phyloP scores from a whole-genome alignment of 2,329 filamentous ascomycete genomes.

The Lecanosticta acicola region DNA sequence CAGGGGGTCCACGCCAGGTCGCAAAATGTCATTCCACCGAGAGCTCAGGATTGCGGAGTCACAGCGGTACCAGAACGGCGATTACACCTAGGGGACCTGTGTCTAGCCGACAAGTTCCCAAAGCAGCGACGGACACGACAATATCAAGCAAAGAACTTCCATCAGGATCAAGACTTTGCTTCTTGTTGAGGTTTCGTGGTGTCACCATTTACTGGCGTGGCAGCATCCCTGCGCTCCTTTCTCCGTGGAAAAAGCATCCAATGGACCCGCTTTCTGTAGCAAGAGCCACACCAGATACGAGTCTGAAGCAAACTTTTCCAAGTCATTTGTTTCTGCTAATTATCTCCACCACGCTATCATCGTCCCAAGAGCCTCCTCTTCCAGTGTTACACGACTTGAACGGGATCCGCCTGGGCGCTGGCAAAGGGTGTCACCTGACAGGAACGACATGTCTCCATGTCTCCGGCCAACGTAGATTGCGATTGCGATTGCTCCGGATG shows the following conservation, averaged over 20 bases:
- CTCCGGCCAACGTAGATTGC: no score
- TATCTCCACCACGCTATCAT: no score
- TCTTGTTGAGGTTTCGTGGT: no score
- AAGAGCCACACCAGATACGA: no score
- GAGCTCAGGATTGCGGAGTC: not conserved
- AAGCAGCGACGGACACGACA: not conserved
- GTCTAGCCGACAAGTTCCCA: not conserved
- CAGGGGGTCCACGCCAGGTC: not conserved
- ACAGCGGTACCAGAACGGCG: not conserved
- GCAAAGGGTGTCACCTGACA: constrained; percentile 13
- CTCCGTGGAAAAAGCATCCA: no score
- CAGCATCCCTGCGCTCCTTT: no score
- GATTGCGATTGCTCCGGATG: no score
- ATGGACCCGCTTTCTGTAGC: no score
- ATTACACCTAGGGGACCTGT: not conserved
- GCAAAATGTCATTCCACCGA: not conserved
- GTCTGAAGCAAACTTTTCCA: no score
- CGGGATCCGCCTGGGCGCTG: not conserved
- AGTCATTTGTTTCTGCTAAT: no score
- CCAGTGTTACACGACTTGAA: not conserved
- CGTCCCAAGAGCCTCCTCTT: no score
- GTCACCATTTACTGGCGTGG: no score
- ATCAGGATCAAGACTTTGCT: not conserved
- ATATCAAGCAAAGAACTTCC: not conserved
- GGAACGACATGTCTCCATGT: constrained; percentile 10